Conservation (phyloP, 73 alveolate species). For the Paraurostyla sp. region DNA sequence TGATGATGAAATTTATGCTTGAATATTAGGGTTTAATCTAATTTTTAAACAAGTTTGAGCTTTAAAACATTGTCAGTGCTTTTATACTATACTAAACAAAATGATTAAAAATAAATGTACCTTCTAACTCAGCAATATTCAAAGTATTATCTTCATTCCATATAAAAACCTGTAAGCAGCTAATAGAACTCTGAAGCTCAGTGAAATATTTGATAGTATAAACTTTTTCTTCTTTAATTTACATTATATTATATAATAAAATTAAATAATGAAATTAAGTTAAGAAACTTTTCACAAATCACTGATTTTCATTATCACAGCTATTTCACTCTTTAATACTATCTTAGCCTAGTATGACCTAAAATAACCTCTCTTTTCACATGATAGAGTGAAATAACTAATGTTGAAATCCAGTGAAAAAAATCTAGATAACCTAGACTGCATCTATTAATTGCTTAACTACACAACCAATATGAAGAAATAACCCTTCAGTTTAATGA, state of each 20-base stretch:
- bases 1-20: neutral
- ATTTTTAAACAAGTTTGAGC: neutral
- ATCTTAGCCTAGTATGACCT: no score
- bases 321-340: no score
- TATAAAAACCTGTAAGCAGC: neutral
- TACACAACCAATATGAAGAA: neutral
- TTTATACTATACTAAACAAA: slow-evolving; percentile 24
- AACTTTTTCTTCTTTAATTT: neutral
- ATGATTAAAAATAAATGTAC: neutral
- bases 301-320: no score
- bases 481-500: neutral
- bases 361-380: neutral
- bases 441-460: neutral
- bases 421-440: neutral
- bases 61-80: neutral
- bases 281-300: neutral
- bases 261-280: neutral
- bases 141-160: neutral
- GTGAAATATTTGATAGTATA: neutral
- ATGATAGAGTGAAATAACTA: neutral
- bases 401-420: neutral
- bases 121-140: neutral
- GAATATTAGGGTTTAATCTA: neutral
- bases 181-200: slow-evolving; percentile 2
- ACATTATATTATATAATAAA: neutral